Base-by-base conservation (phyloP, 2,329 filamentous ascomycete species). In the Trichoderma arundinaceum region DNA sequence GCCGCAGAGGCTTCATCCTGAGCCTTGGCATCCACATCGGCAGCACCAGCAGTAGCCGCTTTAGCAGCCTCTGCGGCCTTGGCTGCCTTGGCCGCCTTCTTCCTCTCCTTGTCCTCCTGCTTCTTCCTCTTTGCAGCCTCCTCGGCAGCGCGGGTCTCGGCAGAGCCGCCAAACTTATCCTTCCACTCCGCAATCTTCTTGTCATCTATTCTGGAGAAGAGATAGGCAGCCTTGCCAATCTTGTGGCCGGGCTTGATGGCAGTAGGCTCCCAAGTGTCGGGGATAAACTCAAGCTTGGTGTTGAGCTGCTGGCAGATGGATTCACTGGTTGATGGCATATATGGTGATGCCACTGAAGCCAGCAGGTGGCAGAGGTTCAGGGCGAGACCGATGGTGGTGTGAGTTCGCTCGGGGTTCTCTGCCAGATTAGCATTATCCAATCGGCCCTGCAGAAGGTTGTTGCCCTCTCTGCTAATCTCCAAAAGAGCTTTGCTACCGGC, bases 181-280 rank as follows among this genome's bases (percentile, higher is more conserved):
- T 90, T 88, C 93, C 93, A 97, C 76, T 94, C 90, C 59, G 90
- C 87, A 53, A 91, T 88, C 81, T 94, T 94, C 77, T 91, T 89
- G 9, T 89, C 83, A 69, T 93, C 91, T 73, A 97, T 97, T 62
- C 85, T 86, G n/a, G 86, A 86, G 79, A 97, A 97, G 38, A 97
- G 83, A 48, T 92, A 90, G 69, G 87, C 86, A 0, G 93, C 88
- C 74, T 90, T 90, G 71, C 92, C 92, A 69, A 97, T 90, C 75
- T 89, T 90, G 80, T 97, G 92, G 65, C 90, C 91, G 1, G 90
- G 84, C 72, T 87, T 83, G 70, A 95, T 80, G 2, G 82, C 78
- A 68, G 86, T 82, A n/a, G 79, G 77, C 17, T 76, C 74, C 89
- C 91, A 95, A 51, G 81, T 82, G 68, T 90, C 85, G 1, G 91